These are phyloP conservation scores for Durio zibethinus DNA, from an alignment of 345 rosid genomes.

Conservation along the genomic window DNA sequence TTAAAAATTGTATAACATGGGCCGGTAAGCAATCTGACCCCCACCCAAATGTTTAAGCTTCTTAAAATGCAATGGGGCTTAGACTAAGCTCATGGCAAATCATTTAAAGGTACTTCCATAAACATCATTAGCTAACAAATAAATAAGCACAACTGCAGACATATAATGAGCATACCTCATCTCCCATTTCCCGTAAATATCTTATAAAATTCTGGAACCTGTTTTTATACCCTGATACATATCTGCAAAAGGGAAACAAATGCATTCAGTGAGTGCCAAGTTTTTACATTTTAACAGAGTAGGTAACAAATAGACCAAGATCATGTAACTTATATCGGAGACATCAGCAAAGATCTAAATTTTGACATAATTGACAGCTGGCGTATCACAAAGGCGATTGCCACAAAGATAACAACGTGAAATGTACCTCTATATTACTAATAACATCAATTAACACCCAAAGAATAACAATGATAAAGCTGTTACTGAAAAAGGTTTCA, in stretches of 20 bases:
- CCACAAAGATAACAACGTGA: background rate
- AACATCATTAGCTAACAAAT: background rate
- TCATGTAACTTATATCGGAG: background rate
- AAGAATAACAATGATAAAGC: background rate
- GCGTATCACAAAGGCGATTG: background rate
- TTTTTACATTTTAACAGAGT: background rate
- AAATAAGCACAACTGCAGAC: background rate
- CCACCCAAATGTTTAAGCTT: background rate
- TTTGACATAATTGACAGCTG: conserved; percentile 6
- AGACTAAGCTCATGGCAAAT: background rate
- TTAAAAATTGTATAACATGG: background rate
- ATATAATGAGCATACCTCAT: conserved; percentile 55
- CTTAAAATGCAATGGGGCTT: background rate
- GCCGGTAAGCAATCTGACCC: background rate
- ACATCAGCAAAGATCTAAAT: conserved; percentile 15
- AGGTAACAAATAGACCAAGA: background rate
- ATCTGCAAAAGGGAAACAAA: conserved; percentile 52
- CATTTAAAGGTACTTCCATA: background rate
- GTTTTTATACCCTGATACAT: conserved; percentile 94
- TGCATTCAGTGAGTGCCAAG: background rate
- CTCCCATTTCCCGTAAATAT: conserved; percentile 95
- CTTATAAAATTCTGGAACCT: conserved; percentile 95
- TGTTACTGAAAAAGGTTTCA: background rate
- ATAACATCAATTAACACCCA: background rate
- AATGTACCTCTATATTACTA: background rate